Evolutionary conservation across 306 rosid species (phyloP), one percentile per base, ranked within the genome.

Genomic region (Acacia confusa): DNA sequence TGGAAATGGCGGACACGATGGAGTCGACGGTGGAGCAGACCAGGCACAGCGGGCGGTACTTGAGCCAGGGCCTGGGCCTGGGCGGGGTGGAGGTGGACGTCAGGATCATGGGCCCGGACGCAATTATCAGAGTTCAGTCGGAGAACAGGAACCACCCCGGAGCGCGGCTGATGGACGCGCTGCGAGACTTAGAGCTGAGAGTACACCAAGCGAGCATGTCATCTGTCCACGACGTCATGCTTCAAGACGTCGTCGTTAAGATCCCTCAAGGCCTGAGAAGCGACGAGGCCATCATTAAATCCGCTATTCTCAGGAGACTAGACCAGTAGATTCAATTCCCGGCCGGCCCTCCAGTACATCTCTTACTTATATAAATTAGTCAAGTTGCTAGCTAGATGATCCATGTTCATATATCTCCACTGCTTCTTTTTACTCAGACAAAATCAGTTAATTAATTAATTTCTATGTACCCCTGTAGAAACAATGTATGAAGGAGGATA

Each of bases 171-270:
- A 90, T 95, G 99, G 81, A 78, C 11, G 92, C 82, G 1, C 69
- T 95, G 24, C 76, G 92, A 5, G 94, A 93, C n/a, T 36, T 95
- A 48, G 90, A 95, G 80, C 77, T 93, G 28, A 89, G 83, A 32
- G 88, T 95, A n/a, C 89, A 87, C 34, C 99, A 95, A 34, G 97
- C 97, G 0, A 91, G 93, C 74, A 79, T 95, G 50, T 90, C 97
- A 0, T 83, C 85, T 69, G 90, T 95, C 3, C 90, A 93, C n/a
- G 92, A 92, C 6, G 27, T 92, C 9, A 89, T 90, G 97, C 92
- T 95, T 58, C 99, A 93, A 72, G 96, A 95, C 81, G 87, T 93
- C 16, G 92, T 93, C 19, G 83, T 92, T 11, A 86, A 82, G 74
- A 28, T 92, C 32, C 97, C 97, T 1, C 72, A 76, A 0, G 89